Conservation (phyloP, 306 rosid genomes). For the Phaseolus lunatus region DNA sequence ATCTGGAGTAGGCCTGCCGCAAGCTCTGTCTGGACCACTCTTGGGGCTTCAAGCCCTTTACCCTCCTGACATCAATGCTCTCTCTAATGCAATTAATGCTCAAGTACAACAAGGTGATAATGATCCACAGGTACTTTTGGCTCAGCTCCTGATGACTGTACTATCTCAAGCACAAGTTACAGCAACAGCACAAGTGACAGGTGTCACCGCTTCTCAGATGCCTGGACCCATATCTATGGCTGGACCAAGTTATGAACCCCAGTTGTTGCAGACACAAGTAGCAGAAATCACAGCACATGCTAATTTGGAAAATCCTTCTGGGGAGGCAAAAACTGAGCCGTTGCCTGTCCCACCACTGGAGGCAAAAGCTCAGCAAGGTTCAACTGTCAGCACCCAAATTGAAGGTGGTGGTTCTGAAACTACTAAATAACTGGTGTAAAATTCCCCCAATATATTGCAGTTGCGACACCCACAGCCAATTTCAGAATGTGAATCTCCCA, state of each 20-base stretch:
- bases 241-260: slow-evolving; percentile 44
- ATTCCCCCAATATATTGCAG: not conserved
- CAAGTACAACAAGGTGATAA: slow-evolving; percentile 67
- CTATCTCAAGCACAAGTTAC: slow-evolving; percentile 61
- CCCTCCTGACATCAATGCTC: slow-evolving; percentile 57
- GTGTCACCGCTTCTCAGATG: slow-evolving; percentile 32
- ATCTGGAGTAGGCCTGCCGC: slow-evolving; percentile 46
- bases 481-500: slow-evolving; percentile 36
- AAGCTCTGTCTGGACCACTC: slow-evolving; percentile 35
- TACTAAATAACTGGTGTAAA: slow-evolving; percentile 26
- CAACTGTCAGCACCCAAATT: slow-evolving; percentile 32
- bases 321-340: slow-evolving; percentile 27
- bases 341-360: slow-evolving; percentile 19
- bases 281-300: slow-evolving; percentile 15
- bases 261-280: slow-evolving; percentile 36
- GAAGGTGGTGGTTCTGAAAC: slow-evolving; percentile 44
- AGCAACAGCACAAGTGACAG: slow-evolving; percentile 35
- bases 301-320: slow-evolving; percentile 33
- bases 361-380: slow-evolving; percentile 31
- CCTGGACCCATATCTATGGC: slow-evolving; percentile 27
- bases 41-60: slow-evolving; percentile 60
- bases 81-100: slow-evolving; percentile 52
- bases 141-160: slow-evolving; percentile 68
- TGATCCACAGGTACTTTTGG: slow-evolving; percentile 80
- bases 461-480: not conserved